These are phyloP conservation scores for Globisporangium viniferum DNA, from an alignment of 352 stramenopile species.

Conservation along the genomic window DNA sequence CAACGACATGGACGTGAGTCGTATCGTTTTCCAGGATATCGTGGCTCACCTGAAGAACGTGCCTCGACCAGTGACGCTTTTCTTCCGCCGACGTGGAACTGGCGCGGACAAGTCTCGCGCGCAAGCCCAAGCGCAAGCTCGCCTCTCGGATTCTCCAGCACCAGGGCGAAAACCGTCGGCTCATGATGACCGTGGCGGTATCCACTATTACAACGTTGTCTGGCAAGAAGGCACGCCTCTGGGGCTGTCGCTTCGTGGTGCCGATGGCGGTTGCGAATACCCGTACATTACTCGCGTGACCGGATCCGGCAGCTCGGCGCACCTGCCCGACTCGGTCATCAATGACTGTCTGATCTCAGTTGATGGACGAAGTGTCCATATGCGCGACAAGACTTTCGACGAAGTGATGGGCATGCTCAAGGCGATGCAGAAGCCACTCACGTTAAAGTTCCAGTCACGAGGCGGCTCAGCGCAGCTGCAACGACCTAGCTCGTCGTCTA, in stretches of 20 bases:
- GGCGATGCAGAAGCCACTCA: slow-evolving; percentile 84
- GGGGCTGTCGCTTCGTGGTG: slow-evolving; percentile 70
- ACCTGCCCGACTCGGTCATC: slow-evolving; percentile 71
- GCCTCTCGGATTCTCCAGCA: slow-evolving; percentile 40
- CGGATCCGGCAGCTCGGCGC: slow-evolving; percentile 72
- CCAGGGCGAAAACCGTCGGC: slow-evolving; percentile 31
- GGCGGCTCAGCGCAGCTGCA: slow-evolving; percentile 14
- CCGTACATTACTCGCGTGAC: slow-evolving; percentile 87
- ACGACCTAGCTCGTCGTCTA: slow-evolving; percentile 17
- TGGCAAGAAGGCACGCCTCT: slow-evolving; percentile 78
- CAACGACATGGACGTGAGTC: slow-evolving; percentile 82
- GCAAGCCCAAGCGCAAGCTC: slow-evolving; percentile 15
- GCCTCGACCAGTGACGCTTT: slow-evolving; percentile 74
- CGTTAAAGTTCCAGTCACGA: slow-evolving; percentile 77
- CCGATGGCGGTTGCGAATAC: slow-evolving; percentile 72
- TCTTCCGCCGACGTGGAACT: slow-evolving; percentile 47
- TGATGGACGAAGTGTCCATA: slow-evolving; percentile 75
- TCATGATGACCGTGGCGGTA: slow-evolving; percentile 23
- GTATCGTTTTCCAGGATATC: slow-evolving; percentile 73
- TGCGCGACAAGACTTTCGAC: slow-evolving; percentile 81
- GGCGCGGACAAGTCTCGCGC: slow-evolving; percentile 21
- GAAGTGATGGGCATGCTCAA: slow-evolving; percentile 88
- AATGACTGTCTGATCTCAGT: slow-evolving; percentile 79
- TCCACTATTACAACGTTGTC: slow-evolving; percentile 81
- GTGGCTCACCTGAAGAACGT: slow-evolving; percentile 76